A percentile compares a stretch with the other conserved stretches of the same genome.
These are phyloP conservation scores for Sodiomyces alkalinus DNA, from an alignment of 2,329 filamentous ascomycete genomes.

Conservation along the genomic window DNA sequence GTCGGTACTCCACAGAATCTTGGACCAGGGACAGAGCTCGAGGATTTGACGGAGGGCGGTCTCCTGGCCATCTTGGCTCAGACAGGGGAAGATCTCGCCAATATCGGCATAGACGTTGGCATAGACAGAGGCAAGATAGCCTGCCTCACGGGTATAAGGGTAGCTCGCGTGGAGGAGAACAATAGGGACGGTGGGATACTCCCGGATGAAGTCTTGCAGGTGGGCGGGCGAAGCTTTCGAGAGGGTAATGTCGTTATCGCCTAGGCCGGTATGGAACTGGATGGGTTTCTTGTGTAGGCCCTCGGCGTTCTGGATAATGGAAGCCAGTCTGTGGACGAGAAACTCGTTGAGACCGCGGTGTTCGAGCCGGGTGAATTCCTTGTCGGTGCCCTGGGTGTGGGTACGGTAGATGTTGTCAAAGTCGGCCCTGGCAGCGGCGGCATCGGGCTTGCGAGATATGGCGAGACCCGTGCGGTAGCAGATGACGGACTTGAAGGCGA, in stretches of 20 bases:
- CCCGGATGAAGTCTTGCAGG: constrained; percentile 56
- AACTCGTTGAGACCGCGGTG: constrained; percentile 53
- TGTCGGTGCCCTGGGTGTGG: constrained; percentile 8
- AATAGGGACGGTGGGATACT: constrained; percentile 54
- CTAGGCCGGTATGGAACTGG: constrained; percentile 72
- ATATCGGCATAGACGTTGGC: constrained; percentile 71
- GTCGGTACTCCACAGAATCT: constrained; percentile 69
- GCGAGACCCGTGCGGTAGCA: constrained; percentile 66
- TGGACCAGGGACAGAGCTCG: constrained; percentile 59
- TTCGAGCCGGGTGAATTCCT: constrained; percentile 37
- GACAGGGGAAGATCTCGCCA: constrained; percentile 66
- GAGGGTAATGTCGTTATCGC: constrained; percentile 64
- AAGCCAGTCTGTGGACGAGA: constrained; percentile 49
- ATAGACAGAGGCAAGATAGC: constrained; percentile 64
- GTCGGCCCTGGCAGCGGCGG: constrained; percentile 22
- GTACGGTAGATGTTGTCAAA: constrained; percentile 21
- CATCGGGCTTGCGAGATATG: constrained; percentile 30
- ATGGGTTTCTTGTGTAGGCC: constrained; percentile 48
- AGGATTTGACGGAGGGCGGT: constrained; percentile 54
- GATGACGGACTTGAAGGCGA: constrained; percentile 70
- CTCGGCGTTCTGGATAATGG: constrained; percentile 33
- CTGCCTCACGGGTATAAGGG: constrained; percentile 64
- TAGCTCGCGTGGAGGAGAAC: constrained; percentile 71
- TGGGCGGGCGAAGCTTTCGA: constrained; percentile 58
- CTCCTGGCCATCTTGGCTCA: constrained; percentile 64